phyloP scores from a whole-genome alignment of 2,329 filamentous ascomycete genomes.

The Ophiosphaerella korrae region DNA sequence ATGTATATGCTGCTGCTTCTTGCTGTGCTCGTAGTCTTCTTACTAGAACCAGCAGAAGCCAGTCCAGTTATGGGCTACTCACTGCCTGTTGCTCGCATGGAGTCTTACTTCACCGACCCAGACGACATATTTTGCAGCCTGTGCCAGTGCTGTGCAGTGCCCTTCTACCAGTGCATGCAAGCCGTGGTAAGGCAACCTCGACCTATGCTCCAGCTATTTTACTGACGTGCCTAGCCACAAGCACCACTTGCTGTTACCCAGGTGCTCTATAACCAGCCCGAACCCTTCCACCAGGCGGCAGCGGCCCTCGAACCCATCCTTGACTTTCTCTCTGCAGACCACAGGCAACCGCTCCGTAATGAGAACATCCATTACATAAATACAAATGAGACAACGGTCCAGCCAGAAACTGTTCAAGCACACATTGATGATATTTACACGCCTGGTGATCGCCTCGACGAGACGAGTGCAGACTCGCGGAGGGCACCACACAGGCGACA shows the following conservation, averaged over 20 bases:
- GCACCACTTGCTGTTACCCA: constrained; percentile 6
- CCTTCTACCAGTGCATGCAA: constrained; percentile 25
- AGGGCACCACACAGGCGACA: constrained; percentile 27
- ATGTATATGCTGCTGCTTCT: constrained; percentile 38
- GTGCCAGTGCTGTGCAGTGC: constrained; percentile 32
- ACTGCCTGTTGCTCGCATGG: constrained; percentile 23
- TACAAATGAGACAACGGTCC: constrained; percentile 34
- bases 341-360: constrained; percentile 11
- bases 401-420: constrained; percentile 28
- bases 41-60: constrained; percentile 33
- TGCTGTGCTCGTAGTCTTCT: constrained; percentile 31
- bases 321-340: constrained; percentile 5
- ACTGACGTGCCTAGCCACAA: constrained; percentile 22
- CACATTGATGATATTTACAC: constrained; percentile 38
- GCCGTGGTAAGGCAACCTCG: constrained; percentile 16
- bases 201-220: neutral
- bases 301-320: constrained; percentile 8
- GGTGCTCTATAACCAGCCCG: constrained; percentile 2
- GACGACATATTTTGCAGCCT: constrained; percentile 29
- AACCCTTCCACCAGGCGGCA: constrained; percentile 5
- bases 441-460: constrained; percentile 32
- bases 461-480: constrained; percentile 3
- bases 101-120: constrained; percentile 29
- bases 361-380: constrained; percentile 23
- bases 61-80: constrained; percentile 31